Evolutionary conservation across 192 early-diverging fungal genomes (phyloP), one percentile per base, ranked within the genome.

Genomic region (Helicostylum pulchrum): DNA sequence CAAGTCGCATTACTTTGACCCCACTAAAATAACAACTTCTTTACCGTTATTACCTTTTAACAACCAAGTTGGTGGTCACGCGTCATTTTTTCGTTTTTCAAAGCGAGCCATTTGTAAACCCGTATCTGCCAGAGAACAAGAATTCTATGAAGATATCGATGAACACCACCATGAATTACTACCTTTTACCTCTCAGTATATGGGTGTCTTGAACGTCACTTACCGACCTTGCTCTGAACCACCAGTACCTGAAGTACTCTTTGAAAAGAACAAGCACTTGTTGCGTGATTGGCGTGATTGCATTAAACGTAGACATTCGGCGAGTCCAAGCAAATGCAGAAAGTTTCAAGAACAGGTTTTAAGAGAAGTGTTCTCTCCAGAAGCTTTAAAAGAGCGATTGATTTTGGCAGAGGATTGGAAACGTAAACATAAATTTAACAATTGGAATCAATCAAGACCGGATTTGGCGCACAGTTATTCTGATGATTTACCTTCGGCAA

Each of bases 21-120:
- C 71, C 0, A 67, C 65, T 19, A 47, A 66, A 39, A 58, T 65
- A 21, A 66, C 65, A 8, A 53, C 65, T 10, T 84, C 90, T 30
- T 65, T 92, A 61, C 86, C 84, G 3, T 68, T 92, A 49, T 81
- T 85, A 48, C 91, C 91, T 19, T 93, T 88, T 73, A 81, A 76
- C 17, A 89, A 93, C 71, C 89, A 91, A 67, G 91, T 93, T 15
- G 97, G 97, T 11, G 97, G 97, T 20, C 97, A 99, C 72, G 92
- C 95, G 6, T 87, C 93, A 6, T 91, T 99, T 55, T 79, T 97
- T 55, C 90, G 95, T 51, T 96, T 99, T 73, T 96, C 94, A 3
- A 93, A 96, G 72, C 88, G 88, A 72, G 94, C 97, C 7, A 88
- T 99, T 26, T 99, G 93, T 77, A 99, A 99, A 72, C 94, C 94